Percentiles rank a stretch among this genome's conserved stretches.
Evolutionary conservation across 768 basidiomycete species (phyloP).

Genomic region (Trametes gibbosa): DNA sequence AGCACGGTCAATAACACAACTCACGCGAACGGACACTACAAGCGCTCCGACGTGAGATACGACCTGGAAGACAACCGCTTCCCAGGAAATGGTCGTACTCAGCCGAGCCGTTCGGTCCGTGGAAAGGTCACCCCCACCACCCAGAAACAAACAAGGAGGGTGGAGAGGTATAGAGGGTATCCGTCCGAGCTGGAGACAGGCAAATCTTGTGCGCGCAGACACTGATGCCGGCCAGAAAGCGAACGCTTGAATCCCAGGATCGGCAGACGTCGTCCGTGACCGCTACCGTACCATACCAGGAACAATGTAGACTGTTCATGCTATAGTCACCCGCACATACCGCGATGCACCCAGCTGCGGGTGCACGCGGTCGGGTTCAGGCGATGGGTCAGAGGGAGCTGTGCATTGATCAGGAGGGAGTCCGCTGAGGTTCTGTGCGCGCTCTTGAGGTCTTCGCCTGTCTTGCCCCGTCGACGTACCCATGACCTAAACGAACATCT

Average conservation of each 20-base stretch:
- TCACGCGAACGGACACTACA: slow-evolving; percentile 37
- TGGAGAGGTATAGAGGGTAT: slow-evolving; percentile 36
- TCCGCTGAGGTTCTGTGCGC: slow-evolving; percentile 33
- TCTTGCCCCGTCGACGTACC: slow-evolving; percentile 35
- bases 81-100: neutral
- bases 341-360: slow-evolving; percentile 29
- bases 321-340: slow-evolving; percentile 33
- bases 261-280: slow-evolving; percentile 49
- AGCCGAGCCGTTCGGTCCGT: slow-evolving; percentile 18
- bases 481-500: slow-evolving; percentile 32
- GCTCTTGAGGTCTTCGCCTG: slow-evolving; percentile 33
- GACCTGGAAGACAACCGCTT: slow-evolving; percentile 32
- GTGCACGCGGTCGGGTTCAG: slow-evolving; percentile 35
- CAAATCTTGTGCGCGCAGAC: slow-evolving; percentile 46
- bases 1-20: slow-evolving; percentile 42
- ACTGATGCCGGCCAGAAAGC: slow-evolving; percentile 37
- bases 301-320: slow-evolving; percentile 44
- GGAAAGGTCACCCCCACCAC: slow-evolving; percentile 40
- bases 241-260: slow-evolving; percentile 36
- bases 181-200: slow-evolving; percentile 55
- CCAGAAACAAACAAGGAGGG: slow-evolving; percentile 18
- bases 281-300: slow-evolving; percentile 49
- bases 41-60: slow-evolving; percentile 46
- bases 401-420: slow-evolving; percentile 25
- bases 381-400: slow-evolving; percentile 44